These are phyloP conservation scores for Alternaria postmessia DNA, from an alignment of 2,329 filamentous ascomycete species.

Conservation along the genomic window DNA sequence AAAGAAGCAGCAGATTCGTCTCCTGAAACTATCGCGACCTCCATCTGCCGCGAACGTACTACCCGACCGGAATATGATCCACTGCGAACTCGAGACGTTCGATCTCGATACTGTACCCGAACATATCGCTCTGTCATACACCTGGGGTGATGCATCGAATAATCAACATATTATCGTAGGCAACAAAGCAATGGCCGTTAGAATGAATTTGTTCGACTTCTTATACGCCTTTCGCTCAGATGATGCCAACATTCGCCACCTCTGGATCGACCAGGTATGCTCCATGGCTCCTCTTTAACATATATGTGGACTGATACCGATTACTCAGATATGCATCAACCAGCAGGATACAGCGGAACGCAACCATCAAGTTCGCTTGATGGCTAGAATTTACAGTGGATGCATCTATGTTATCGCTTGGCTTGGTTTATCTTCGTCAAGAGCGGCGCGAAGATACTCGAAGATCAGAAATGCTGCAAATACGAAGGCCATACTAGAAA, in stretches of 20 bases:
- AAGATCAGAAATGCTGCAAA: background rate
- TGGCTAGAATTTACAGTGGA: conserved; percentile 7
- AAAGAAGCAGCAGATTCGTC: conserved; percentile 1
- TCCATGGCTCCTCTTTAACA: background rate
- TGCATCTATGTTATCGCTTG: conserved; percentile 9
- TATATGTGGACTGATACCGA: background rate
- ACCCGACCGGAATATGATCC: background rate
- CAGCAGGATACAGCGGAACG: conserved; percentile 5
- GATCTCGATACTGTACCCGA: background rate
- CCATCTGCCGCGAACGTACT: background rate
- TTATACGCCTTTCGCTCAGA: conserved; percentile 6
- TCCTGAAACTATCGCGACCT: background rate
- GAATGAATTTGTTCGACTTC: conserved; percentile 3
- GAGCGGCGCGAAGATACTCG: background rate
- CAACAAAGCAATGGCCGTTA: background rate
- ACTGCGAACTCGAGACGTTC: conserved; percentile 1
- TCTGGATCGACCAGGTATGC: conserved; percentile 13
- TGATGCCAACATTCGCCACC: background rate
- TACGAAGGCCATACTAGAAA: background rate
- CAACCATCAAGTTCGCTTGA: conserved; percentile 15
- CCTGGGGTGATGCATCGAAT: background rate
- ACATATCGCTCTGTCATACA: conserved; percentile 11
- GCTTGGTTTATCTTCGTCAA: conserved; percentile 1
- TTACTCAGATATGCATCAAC: conserved; percentile 15
- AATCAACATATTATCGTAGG: background rate